phyloP scores from a whole-genome alignment of 179 eudicot species.

The Amaranthus tricolor region DNA sequence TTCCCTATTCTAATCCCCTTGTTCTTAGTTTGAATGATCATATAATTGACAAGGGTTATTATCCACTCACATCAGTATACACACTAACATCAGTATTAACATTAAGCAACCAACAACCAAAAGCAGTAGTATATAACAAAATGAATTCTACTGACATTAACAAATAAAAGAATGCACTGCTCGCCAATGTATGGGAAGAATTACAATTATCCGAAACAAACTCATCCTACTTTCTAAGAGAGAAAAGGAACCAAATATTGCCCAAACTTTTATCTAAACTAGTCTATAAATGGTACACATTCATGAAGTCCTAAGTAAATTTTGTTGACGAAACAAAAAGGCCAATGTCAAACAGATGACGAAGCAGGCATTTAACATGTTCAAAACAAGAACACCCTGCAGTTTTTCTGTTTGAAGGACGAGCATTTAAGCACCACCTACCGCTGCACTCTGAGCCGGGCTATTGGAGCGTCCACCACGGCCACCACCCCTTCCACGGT shows the following conservation, averaged over 20 bases:
- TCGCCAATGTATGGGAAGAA: constrained; percentile 32
- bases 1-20: no score
- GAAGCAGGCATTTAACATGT: constrained; percentile 53
- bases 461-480: constrained; percentile 74
- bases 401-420: constrained; percentile 21
- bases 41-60: no score
- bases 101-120: no score
- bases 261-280: constrained; percentile 39
- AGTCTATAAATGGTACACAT: constrained; percentile 50
- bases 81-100: no score
- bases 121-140: no score
- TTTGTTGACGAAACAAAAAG: constrained; percentile 29
- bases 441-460: constrained; percentile 42
- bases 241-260: constrained; percentile 13
- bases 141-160: constrained; percentile 1
- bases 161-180: constrained; percentile 79
- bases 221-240: constrained; percentile 27
- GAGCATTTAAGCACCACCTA: constrained; percentile 39
- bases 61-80: no score
- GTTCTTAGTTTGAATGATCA: no score
- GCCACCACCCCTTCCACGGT: constrained; percentile 74
- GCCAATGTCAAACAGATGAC: constrained; percentile 31
- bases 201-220: constrained; percentile 30
- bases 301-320: constrained; percentile 34
- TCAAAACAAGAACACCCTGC: constrained; percentile 36